Conservation (phyloP, 2,329 filamentous ascomycete genomes). For the Xylariaceae sp. region DNA sequence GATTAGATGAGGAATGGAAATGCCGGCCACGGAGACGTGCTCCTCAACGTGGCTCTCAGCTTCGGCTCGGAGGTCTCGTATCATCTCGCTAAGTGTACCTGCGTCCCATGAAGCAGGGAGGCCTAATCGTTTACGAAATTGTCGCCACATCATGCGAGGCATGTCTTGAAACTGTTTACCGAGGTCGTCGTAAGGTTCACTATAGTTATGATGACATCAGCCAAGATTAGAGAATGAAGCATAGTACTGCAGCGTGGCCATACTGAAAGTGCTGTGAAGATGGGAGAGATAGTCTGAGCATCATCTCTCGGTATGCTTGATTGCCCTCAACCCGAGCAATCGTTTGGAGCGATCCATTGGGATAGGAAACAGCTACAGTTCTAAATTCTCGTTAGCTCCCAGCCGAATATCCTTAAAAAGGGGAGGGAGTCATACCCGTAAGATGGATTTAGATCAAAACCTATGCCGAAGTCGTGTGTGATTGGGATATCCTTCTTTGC, state of each 20-base stretch:
- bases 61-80: slow-evolving; percentile 9
- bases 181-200: slow-evolving; percentile 6
- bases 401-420: background rate
- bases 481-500: slow-evolving; percentile 8
- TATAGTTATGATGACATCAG: slow-evolving; percentile 7
- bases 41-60: slow-evolving; percentile 9
- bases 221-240: background rate
- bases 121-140: slow-evolving; percentile 7
- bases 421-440: slow-evolving; percentile 11
- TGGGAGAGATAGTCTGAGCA: slow-evolving; percentile 15
- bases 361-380: slow-evolving; percentile 16
- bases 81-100: slow-evolving; percentile 15
- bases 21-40: slow-evolving; percentile 12
- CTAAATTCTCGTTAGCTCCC: slow-evolving; percentile 11
- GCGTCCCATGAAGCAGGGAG: slow-evolving; percentile 12
- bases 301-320: slow-evolving; percentile 15
- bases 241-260: background rate
- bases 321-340: slow-evolving; percentile 15
- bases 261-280: slow-evolving; percentile 16
- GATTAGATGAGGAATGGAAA: slow-evolving; percentile 15
- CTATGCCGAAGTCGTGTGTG: slow-evolving; percentile 16
- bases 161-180: slow-evolving; percentile 7
- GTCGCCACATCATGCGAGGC: slow-evolving; percentile 4
- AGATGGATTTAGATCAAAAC: slow-evolving; percentile 15
- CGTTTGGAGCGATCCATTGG: slow-evolving; percentile 12